Base-by-base conservation (phyloP, 805 yeast species). In the Nakazawaea ambrosiae region DNA sequence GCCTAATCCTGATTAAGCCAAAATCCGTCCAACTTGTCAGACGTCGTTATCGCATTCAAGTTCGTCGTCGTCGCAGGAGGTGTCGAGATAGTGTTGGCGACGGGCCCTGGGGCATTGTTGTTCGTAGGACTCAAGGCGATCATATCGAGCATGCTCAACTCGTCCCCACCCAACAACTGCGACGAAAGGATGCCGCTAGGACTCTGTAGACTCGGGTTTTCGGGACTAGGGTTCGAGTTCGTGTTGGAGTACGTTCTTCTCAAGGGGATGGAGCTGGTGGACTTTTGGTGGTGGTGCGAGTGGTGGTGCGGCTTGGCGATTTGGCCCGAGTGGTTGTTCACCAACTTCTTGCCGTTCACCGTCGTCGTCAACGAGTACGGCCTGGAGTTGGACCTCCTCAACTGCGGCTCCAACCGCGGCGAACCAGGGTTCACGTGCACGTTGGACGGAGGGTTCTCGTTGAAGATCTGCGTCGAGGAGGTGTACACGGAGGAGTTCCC, bases 121-220 rank as follows among this genome's bases (percentile, higher is more conserved):
- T 10, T 12, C 15, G 10, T 26, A 9, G 41, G 41, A 19, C 37
- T 38, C 34, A 38, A 38, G 5, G 37, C 27, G 22, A 33, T 29
- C 37, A 38, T 28, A 27, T 38, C 41, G 31, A 38, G 27, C 41
- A 38, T 28, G 20, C 28, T 33, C 27, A 38, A 33, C 15, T 38
- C 41, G 24, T 38, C 41, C 29, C 23, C 30, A 5, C 8, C 27
- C 31, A n/a, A n/a, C n/a, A n/a, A n/a, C 24, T 22, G 24, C 10
- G 24, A 10, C 24, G 7, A 10, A 22, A 10, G 10, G 10, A 7
- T 10, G 24, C 10, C 10, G 24, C 10, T 10, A 5, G 40, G 40
- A 15, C 39, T 36, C 19, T 31, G 40, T 12, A 27, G 32, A 27
- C 23, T 26, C 25, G 16, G 18, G 22, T 3, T 24, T 23, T 33